A percentile compares a stretch with the other conserved stretches of the same genome.
Conservation (phyloP, 331 rosid genomes). For the Ulmus americana region DNA sequence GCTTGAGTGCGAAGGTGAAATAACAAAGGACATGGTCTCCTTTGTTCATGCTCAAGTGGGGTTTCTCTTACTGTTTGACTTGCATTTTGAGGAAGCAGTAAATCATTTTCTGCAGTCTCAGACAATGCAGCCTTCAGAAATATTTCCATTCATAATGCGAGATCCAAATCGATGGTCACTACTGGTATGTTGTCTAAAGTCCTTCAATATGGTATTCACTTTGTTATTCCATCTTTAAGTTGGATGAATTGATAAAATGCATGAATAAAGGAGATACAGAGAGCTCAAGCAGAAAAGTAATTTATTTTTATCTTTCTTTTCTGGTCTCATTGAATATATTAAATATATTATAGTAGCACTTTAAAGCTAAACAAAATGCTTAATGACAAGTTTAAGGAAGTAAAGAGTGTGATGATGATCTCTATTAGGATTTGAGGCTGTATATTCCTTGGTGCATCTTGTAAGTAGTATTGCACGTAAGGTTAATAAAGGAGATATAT, state of each 20-base stretch:
- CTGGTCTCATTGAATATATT: neutral
- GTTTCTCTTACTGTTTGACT: conserved; percentile 86
- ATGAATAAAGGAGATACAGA: neutral
- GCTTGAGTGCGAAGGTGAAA: conserved; percentile 74
- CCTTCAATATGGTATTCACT: conserved; percentile 16
- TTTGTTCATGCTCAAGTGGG: conserved; percentile 98
- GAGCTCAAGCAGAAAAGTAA: neutral
- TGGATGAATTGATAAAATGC: neutral
- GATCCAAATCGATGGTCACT: conserved; percentile 98
- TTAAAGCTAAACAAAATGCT: neutral
- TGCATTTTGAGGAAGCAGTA: conserved; percentile 90
- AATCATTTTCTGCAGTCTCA: conserved; percentile 78
- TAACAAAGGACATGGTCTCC: conserved; percentile 74
- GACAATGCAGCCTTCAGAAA: conserved; percentile 90
- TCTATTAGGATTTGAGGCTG: neutral
- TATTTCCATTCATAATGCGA: conserved; percentile 81
- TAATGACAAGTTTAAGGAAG: neutral
- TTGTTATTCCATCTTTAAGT: neutral
- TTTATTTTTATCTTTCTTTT: neutral
- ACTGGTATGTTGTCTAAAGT: conserved; percentile 49
- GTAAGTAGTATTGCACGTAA: neutral
- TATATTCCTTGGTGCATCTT: neutral
- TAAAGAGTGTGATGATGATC: neutral
- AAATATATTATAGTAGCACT: neutral
- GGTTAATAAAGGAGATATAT: neutral